Evolutionary conservation across 306 rosid species (phyloP), one percentile per base, ranked within the genome.

Genomic region (Vicia villosa): DNA sequence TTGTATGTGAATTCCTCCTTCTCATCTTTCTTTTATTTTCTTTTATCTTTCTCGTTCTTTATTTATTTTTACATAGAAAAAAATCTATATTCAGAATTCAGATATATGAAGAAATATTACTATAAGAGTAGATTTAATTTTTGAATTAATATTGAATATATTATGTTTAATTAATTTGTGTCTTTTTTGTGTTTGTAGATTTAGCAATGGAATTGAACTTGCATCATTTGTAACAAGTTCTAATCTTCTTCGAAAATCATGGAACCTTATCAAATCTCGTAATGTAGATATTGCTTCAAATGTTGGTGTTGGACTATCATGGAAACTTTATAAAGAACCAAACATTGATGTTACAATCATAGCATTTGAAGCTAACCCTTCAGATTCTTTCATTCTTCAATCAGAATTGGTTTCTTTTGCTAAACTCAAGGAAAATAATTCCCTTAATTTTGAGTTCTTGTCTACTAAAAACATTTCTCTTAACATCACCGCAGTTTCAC

Each of bases 151-250:
- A 46, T 46, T 52, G 28, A 21, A 4, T 21, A 52, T 52, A 11
- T 54, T 22, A 32, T 54, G 17, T 54, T 54, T 34, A 13, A 54
- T 56, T 8, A 8, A 36, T 52, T 9, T 36, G 1, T 36, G 6
- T 46, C 36, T 15, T 66, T 51, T 54, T 50, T 67, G 47, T 42
- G 41, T 5, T 66, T 79, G 28, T 77, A 91, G 95, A 43, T 85
- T 85, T 47, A 82, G 86, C 85, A 43, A 69, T 51, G 97, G 97
- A 19, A 32, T 63, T 1, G 85, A 76, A 52, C 38, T 41, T 15
- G 94, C 81, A 3, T 45, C 54, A 37, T 63, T 75, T 15, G 46
- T 74, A 10, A 74, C 80, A 21, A 62, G 65, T 45, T 79, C 91
- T 69, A 74, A 24, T 54, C 9, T 83, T 16, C 82, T 79, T 6